phyloP scores from a whole-genome alignment of 805 yeast genomes.

The Ogataea paraovalis region DNA sequence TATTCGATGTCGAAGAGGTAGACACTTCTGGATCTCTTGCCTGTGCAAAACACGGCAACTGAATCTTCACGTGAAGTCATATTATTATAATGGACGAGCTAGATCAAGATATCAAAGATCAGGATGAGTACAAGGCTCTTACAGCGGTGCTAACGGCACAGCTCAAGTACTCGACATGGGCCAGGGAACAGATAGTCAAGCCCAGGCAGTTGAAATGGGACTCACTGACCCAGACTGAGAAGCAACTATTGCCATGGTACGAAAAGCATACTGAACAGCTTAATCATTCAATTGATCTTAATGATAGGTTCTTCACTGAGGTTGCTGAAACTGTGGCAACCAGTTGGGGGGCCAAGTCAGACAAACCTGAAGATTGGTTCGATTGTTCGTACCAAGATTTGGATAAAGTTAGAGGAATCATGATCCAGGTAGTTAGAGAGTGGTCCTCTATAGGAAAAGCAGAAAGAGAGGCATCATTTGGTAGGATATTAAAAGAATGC shows the following conservation, averaged over 20 bases:
- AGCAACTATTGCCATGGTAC: slow-evolving; percentile 47
- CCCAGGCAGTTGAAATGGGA: slow-evolving; percentile 34
- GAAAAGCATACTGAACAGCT: slow-evolving; percentile 37
- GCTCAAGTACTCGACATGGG: slow-evolving; percentile 32
- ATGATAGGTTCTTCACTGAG: slow-evolving; percentile 39
- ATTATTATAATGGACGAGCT: not conserved
- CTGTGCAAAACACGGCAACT: no score
- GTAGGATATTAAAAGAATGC: slow-evolving; percentile 34
- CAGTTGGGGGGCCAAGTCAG: slow-evolving; percentile 45
- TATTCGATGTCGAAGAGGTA: not conserved
- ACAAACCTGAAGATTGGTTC: slow-evolving; percentile 38
- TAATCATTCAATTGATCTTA: slow-evolving; percentile 40
- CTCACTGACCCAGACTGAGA: slow-evolving; percentile 38
- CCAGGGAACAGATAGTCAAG: slow-evolving; percentile 27
- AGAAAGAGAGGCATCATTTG: slow-evolving; percentile 42
- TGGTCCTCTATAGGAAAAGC: slow-evolving; percentile 52
- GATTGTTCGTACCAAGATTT: slow-evolving; percentile 39
- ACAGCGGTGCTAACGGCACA: slow-evolving; percentile 31
- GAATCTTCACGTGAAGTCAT: no score
- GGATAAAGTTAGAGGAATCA: slow-evolving; percentile 53
- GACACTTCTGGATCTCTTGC: no score
- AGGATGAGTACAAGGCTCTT: slow-evolving; percentile 29
- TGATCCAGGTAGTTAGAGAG: slow-evolving; percentile 57
- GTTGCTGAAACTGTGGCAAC: slow-evolving; percentile 42
- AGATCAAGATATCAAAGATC: not conserved